Conservation (phyloP, 441 rosid species). For the Raphanus hybrid region DNA sequence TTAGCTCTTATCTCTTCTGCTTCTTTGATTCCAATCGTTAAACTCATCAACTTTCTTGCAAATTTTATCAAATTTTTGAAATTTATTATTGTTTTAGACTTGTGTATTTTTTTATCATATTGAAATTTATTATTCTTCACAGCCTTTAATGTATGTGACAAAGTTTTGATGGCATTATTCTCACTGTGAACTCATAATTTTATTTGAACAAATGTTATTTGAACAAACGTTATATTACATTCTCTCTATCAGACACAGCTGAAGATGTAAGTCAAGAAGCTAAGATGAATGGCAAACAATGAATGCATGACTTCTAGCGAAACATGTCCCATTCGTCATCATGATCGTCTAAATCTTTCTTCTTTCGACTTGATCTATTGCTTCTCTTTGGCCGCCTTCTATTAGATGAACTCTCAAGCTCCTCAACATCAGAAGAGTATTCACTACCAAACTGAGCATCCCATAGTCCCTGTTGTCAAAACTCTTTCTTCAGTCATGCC, state of each 20-base stretch:
- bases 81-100: background rate
- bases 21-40: slow-evolving; percentile 23
- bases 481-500: background rate
- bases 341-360: slow-evolving; percentile 40
- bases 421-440: slow-evolving; percentile 48
- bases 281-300: no score
- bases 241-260: no score
- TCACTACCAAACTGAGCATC: slow-evolving; percentile 50
- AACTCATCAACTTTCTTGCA: slow-evolving; percentile 29
- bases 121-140: slow-evolving; percentile 4
- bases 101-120: background rate
- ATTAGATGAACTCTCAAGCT: slow-evolving; percentile 39
- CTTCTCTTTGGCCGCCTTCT: slow-evolving; percentile 28
- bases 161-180: no score
- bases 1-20: slow-evolving; percentile 23
- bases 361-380: slow-evolving; percentile 42
- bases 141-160: background rate
- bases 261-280: no score
- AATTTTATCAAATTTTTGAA: slow-evolving; percentile 30
- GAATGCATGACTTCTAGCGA: slow-evolving; percentile 48
- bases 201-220: no score
- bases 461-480: slow-evolving; percentile 70
- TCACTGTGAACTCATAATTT: no score
- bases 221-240: no score
- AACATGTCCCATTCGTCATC: slow-evolving; percentile 65